phyloP scores from a whole-genome alignment of 2,329 filamentous ascomycete species.

The Leptosphaerulina australis region DNA sequence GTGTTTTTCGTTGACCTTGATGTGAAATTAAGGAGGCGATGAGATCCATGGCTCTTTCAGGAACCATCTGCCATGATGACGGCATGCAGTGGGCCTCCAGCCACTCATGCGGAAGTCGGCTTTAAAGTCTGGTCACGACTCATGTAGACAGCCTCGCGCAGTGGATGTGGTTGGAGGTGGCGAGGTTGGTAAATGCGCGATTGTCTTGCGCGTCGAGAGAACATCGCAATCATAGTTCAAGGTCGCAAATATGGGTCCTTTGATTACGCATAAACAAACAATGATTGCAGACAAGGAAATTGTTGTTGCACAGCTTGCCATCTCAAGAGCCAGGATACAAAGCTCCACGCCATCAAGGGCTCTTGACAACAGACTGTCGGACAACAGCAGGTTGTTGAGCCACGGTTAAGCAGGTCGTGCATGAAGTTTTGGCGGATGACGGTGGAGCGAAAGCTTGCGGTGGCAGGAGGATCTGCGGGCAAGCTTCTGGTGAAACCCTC shows the following conservation, averaged over 20 bases:
- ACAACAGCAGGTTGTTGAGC: slow-evolving; percentile 29
- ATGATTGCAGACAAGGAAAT: slow-evolving; percentile 8
- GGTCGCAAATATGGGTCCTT: slow-evolving; percentile 11
- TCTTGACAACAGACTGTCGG: slow-evolving; percentile 12
- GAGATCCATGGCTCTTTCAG: not conserved
- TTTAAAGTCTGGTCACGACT: slow-evolving; percentile 10
- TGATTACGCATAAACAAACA: slow-evolving; percentile 16
- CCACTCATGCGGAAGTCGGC: slow-evolving; percentile 14
- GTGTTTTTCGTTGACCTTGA: slow-evolving; percentile 6
- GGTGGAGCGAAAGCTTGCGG: slow-evolving; percentile 21
- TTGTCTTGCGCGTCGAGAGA: slow-evolving; percentile 20
- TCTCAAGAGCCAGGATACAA: slow-evolving; percentile 1
- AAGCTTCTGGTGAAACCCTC: slow-evolving; percentile 27
- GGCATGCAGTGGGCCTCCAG: slow-evolving; percentile 11
- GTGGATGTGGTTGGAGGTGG: slow-evolving; percentile 2
- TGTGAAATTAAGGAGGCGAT: slow-evolving; percentile 3
- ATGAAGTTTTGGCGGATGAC: slow-evolving; percentile 23
- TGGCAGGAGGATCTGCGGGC: slow-evolving; percentile 30
- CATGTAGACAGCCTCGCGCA: slow-evolving; percentile 12
- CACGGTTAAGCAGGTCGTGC: slow-evolving; percentile 30
- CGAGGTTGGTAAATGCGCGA: slow-evolving; percentile 16
- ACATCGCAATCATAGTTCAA: slow-evolving; percentile 23
- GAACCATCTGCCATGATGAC: slow-evolving; percentile 2
- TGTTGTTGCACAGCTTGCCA: slow-evolving; percentile 9
- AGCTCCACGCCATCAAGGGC: not conserved